A percentile compares a stretch with the other conserved stretches of the same genome.
These are phyloP conservation scores for Suillus ampliporus DNA, from an alignment of 768 basidiomycete species.

Conservation along the genomic window DNA sequence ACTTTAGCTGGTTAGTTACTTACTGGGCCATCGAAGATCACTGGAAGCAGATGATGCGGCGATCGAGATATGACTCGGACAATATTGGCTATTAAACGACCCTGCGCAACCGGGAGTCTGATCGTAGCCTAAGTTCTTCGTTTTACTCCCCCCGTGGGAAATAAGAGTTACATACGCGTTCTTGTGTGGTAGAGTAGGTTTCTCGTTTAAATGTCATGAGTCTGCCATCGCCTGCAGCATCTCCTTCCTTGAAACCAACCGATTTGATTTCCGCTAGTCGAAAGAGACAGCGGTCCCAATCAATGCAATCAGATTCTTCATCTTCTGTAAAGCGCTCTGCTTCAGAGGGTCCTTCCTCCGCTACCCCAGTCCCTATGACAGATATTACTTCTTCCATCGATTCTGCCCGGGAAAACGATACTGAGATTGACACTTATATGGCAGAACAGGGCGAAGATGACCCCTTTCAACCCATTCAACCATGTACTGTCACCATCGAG, in stretches of 20 bases:
- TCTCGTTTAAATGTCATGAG: conserved; percentile 47
- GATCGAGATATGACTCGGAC: background rate
- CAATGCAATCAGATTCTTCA: conserved; percentile 76
- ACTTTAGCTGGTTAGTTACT: background rate
- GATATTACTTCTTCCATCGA: no score
- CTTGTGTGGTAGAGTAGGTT: conserved; percentile 7
- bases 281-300: conserved; percentile 77
- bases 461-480: conserved; percentile 24
- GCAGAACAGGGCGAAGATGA: conserved; percentile 55
- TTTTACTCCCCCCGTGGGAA: conserved; percentile 4
- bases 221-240: conserved; percentile 46
- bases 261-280: conserved; percentile 44
- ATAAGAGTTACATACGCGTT: conserved; percentile 6
- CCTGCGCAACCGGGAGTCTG: no score
- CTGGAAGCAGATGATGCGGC: no score
- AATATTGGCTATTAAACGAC: background rate
- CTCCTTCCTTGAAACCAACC: conserved; percentile 48
- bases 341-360: conserved; percentile 64
- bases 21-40: background rate
- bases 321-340: conserved; percentile 82
- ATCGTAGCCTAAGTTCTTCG: no score
- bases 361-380: conserved; percentile 38
- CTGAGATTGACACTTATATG: conserved; percentile 79
- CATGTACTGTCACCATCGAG: conserved; percentile 30
- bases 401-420: conserved; percentile 48